Evolutionary conservation across 805 yeast genomes (phyloP).

Genomic region (Saturnispora hagleri): DNA sequence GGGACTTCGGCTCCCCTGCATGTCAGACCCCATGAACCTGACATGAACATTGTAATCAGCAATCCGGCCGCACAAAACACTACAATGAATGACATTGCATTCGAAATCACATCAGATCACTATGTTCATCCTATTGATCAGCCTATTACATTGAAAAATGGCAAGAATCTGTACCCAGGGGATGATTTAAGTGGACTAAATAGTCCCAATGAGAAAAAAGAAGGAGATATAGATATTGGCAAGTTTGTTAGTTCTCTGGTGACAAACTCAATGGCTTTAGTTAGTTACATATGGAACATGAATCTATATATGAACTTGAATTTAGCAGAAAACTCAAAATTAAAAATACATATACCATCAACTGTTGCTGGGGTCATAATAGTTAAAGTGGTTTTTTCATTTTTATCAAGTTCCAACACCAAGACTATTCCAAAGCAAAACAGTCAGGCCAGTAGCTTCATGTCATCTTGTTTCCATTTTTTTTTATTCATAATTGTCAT

Average conservation of each 20-base stretch:
- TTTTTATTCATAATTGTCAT: background rate
- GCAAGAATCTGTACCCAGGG: slow-evolving; percentile 12
- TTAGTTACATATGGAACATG: slow-evolving; percentile 19
- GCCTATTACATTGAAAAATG: slow-evolving; percentile 18
- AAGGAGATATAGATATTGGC: slow-evolving; percentile 13
- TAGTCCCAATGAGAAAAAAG: background rate
- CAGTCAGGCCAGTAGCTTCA: background rate
- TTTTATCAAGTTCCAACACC: background rate
- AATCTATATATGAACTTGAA: slow-evolving; percentile 23
- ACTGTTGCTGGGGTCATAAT: slow-evolving; percentile 9
- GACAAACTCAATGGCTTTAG: slow-evolving; percentile 5
- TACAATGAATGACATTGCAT: slow-evolving; percentile 22
- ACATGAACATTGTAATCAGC: background rate
- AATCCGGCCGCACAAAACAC: background rate
- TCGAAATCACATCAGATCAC: slow-evolving; percentile 18
- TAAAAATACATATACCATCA: slow-evolving; percentile 24
- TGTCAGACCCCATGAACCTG: slow-evolving; percentile 2
- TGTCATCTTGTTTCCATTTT: background rate
- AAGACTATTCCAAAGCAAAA: background rate
- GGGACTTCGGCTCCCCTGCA: background rate
- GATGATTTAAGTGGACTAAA: background rate
- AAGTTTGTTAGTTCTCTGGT: slow-evolving; percentile 9
- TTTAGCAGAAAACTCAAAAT: slow-evolving; percentile 15
- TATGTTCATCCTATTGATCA: slow-evolving; percentile 27
- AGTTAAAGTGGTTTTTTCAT: slow-evolving; percentile 11